phyloP scores from a whole-genome alignment of 306 rosid species.

The Benincasa hispida region DNA sequence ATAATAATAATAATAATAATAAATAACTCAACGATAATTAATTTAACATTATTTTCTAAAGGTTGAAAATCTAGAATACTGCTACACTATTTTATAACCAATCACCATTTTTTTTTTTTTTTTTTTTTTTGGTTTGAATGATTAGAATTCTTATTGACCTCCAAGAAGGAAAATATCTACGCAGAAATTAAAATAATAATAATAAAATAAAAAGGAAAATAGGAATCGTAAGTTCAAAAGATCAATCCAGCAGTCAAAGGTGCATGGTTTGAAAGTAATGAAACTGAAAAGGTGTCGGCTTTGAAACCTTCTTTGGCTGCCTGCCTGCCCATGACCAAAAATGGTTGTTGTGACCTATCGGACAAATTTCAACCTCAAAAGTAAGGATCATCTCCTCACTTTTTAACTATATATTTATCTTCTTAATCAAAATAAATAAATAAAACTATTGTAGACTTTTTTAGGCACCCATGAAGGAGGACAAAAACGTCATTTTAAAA shows the following conservation, averaged over 20 bases:
- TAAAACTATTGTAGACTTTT: too few relatives aligned
- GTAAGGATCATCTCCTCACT: neutral
- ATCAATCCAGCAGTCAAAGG: neutral
- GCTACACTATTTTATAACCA: too few relatives aligned
- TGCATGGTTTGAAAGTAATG: neutral
- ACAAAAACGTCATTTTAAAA: too few relatives aligned
- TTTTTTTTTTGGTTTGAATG: too few relatives aligned
- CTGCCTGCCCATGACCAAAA: neutral
- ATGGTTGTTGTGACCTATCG: neutral
- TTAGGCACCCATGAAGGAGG: too few relatives aligned
- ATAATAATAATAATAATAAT: too few relatives aligned
- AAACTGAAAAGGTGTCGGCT: neutral
- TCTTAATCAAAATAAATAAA: neutral
- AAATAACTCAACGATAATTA: too few relatives aligned
- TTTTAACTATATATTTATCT: neutral
- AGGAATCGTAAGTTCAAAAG: neutral
- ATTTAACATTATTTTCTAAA: too few relatives aligned
- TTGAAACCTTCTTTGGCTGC: neutral
- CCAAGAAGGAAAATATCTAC: neutral
- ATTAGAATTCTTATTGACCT: neutral
- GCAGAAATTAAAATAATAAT: too few relatives aligned
- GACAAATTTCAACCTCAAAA: neutral
- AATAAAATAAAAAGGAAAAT: too few relatives aligned
- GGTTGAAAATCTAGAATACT: too few relatives aligned
- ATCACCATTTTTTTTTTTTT: too few relatives aligned